phyloP scores from a whole-genome alignment of 1,284 basidiomycete species.

The Xerocomus nothofagi region DNA sequence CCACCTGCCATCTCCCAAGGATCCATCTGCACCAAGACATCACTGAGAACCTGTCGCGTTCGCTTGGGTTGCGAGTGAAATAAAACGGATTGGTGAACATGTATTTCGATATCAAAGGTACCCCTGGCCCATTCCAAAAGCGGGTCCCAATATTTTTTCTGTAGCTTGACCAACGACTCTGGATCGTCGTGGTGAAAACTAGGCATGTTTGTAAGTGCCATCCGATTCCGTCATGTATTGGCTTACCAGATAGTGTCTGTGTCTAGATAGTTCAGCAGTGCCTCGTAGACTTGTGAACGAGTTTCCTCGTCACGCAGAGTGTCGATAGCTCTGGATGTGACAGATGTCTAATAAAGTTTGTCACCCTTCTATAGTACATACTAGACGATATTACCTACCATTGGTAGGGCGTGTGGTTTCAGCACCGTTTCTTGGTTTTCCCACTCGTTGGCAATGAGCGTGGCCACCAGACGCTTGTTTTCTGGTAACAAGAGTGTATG shows the following conservation, averaged over 20 bases:
- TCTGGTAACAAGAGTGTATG: constrained; percentile 71
- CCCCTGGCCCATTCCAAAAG: constrained; percentile 77
- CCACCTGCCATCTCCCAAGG: constrained; percentile 86
- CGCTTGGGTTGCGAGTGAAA: constrained; percentile 67
- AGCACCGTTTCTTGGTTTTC: constrained; percentile 86
- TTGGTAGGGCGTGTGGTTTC: constrained; percentile 89
- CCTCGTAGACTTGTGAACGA: constrained; percentile 66
- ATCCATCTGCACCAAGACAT: constrained; percentile 65
- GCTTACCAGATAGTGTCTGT: constrained; percentile 93
- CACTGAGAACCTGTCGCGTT: constrained; percentile 60
- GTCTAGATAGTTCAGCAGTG: constrained; percentile 84
- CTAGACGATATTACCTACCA: constrained; percentile 54
- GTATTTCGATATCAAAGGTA: constrained; percentile 67
- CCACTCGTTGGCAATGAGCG: constrained; percentile 94
- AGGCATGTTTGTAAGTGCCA: constrained; percentile 9
- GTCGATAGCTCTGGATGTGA: constrained; percentile 89
- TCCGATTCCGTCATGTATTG: background rate
- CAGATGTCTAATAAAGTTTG: constrained; percentile 62
- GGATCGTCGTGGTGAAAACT: constrained; percentile 88
- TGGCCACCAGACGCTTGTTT: constrained; percentile 72
- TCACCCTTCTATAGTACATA: background rate
- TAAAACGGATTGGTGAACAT: constrained; percentile 67
- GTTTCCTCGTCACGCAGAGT: constrained; percentile 60
- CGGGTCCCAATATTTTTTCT: constrained; percentile 89
- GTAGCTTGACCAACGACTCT: constrained; percentile 73